Evolutionary conservation across 768 basidiomycete species (phyloP), one percentile per base, ranked within the genome.

Genomic region (Gautieria morchelliformis): DNA sequence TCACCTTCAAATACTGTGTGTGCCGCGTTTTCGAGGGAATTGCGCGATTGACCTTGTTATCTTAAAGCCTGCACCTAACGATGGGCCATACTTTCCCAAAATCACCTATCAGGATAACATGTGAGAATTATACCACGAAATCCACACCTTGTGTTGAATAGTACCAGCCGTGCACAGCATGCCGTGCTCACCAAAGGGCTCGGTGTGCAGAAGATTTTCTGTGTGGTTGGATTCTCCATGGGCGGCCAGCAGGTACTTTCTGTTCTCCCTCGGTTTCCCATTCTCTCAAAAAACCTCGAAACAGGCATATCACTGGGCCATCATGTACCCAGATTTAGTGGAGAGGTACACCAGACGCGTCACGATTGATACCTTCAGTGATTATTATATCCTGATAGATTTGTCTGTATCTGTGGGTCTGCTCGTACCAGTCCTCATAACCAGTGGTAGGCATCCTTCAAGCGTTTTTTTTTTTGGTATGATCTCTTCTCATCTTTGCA

Each of bases 81-180:
- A 80, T 59, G 81, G 81, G 0, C 79, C 81, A 5, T 81, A 80
- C 62, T 83, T 82, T 61, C 81, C 80, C 12, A 70, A 68, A 9
- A 71, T 82, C 7, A 77, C 78, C 19, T 83, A 82, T 61, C 74
- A 78, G 63, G 80, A 83, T 48, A 82, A 83, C 63, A 78, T 80
- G 81, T 78, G 37, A 50, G 56, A 37, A 37, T 14, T 14, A 12
- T 20, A 37, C 35, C 35, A 37, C 14, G 9, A 14, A 10, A 37
- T 20, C 11, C 40, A 22, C 10, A 17, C 9, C 12, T 17, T 19
- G 20, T 27, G 24, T 6, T 45, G 20, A 47, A 11, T 45, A 17
- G 12, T 5, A 17, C 15, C 19, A 22, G 80, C 53, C 79, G 75
- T 42, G 80, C 80, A 12, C 81, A 83, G 61, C 70, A 80, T 62